Evolutionary conservation across 2,329 filamentous ascomycete species (phyloP).

Genomic region (Delphinella strobiligena): DNA sequence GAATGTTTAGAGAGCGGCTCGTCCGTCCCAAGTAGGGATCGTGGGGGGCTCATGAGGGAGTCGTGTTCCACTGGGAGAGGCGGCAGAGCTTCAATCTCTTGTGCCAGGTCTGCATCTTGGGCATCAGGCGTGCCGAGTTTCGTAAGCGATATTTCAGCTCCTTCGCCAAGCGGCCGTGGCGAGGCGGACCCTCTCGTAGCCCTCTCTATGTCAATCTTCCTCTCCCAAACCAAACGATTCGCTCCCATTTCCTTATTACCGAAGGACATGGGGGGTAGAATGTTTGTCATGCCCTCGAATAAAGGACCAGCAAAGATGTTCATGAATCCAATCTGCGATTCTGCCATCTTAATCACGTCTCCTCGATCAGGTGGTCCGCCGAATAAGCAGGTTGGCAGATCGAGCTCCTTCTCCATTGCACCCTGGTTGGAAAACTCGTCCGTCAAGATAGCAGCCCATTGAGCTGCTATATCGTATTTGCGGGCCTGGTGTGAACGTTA

Average conservation of each 20-base stretch:
- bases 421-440: constrained; percentile 92
- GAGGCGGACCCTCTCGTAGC: constrained; percentile 27
- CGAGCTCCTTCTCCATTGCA: constrained; percentile 77
- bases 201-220: constrained; percentile 53
- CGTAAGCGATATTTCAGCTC: too few species aligned
- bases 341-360: constrained; percentile 69
- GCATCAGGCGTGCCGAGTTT: too few species aligned
- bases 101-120: constrained; percentile 12
- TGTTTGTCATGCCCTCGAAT: constrained; percentile 75
- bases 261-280: constrained; percentile 76
- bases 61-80: background rate
- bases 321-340: constrained; percentile 92
- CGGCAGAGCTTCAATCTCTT: constrained; percentile 10
- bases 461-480: constrained; percentile 65
- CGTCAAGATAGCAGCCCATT: constrained; percentile 90
- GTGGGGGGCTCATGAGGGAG: constrained; percentile 5
- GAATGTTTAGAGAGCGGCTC: background rate
- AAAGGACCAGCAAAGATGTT: constrained; percentile 87
- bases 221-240: constrained; percentile 66
- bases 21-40: constrained; percentile 4
- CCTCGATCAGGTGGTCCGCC: constrained; percentile 67
- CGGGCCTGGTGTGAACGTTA: constrained; percentile 49
- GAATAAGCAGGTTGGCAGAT: constrained; percentile 79
- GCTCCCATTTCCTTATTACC: constrained; percentile 67
- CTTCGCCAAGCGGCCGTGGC: constrained; percentile 10